Evolutionary conservation across 2,329 filamentous ascomycete genomes (phyloP), one percentile per base, ranked within the genome.

Genomic region (Clarireedia hainanense): DNA sequence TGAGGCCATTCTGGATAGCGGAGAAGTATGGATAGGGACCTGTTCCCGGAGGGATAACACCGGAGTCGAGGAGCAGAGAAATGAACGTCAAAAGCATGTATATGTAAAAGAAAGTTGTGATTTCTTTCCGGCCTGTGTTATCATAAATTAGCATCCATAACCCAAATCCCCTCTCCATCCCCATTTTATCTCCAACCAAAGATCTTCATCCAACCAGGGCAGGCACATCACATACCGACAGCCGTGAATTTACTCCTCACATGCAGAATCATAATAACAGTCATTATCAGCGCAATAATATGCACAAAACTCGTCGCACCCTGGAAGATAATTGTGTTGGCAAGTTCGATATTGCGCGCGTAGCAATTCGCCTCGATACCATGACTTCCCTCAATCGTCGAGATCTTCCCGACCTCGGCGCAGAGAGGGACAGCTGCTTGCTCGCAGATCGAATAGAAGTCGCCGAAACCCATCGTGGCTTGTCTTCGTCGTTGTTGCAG

Each of bases 321-420:
- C 74, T 97, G 85, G 71, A 99, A 99, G 68, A 99, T 99, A 75
- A 97, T 92, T 42, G 94, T 99, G 75, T 99, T 99, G 64, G 91
- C 94, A 63, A 97, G 74, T 73, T 96, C 91, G 72, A 99, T 92
- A 67, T 94, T 95, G 58, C 94, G 85, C 58, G 94, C 89, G 75
- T 92, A 97, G 77, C 94, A 99, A 68, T 85, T 83, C 56, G 94
- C 84, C 71, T 96, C 86, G 62, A 96, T 94, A 64, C 91, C 89
- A 12, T 85, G 80, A 56, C 81, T 79, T 63, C 78, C 81, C 23
- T 83, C 80, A 62, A 90, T 83, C 36, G 80, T 76, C 30, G 84
- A 84, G 65, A 86, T 81, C 47, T 86, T 81, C 17, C 94, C 94
- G 64, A 99, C 82, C 55, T 91, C 80, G 52, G 89, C 83, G 74